Base-by-base conservation (phyloP, 768 basidiomycete genomes). In the Pisolithus tinctorius region DNA sequence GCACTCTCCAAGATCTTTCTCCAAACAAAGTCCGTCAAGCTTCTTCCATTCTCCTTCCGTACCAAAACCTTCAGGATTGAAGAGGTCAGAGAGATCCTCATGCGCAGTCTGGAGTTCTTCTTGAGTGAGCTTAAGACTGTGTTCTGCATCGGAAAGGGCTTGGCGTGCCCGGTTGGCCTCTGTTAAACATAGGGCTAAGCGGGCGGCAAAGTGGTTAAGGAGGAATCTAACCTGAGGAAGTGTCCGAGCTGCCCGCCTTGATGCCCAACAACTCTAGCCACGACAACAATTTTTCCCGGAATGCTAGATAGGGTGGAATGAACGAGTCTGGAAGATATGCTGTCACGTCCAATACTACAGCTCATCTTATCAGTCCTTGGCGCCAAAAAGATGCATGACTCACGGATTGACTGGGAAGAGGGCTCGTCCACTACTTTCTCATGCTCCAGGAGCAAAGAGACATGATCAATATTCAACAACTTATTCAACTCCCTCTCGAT, bases 31-130 rank as follows among this genome's bases (percentile, higher is more conserved):
- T 5, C 80, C 78, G 20, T 94, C 87, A 6, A 99, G 78, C 71
- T 95, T 96, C 76, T 95, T 95, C 92, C 92, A 99, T 70, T 96
- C 91, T 46, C 91, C 95, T 26, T 89, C 75, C 1, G 71, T 64
- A 17, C 93, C 93, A 58, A 86, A 96, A 34, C 77, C 78, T 17
- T 81, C 65, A 8, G 68, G 68, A 52, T 82, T 72, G 60, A 84
- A 89, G 23, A 98, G 74, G 51, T 86, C 81, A 1, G 65, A 67
- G 10, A 91, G 64, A 39, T 87, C 84, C 23, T 75, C 67, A 48
- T 78, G 72, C 0, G 82, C 79, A 7, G 74, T 70, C 26, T 78
- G 69, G 49, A 79, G 74, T 25, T 86, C 79, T 23, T 75, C 71
- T 44, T 77, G 74, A 6, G 80, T 66, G 9, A 69, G 60, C 45